Percentiles rank a stretch among this genome's conserved stretches.
Conservation (phyloP, 345 rosid genomes). For the Eucalyptus regnans region DNA sequence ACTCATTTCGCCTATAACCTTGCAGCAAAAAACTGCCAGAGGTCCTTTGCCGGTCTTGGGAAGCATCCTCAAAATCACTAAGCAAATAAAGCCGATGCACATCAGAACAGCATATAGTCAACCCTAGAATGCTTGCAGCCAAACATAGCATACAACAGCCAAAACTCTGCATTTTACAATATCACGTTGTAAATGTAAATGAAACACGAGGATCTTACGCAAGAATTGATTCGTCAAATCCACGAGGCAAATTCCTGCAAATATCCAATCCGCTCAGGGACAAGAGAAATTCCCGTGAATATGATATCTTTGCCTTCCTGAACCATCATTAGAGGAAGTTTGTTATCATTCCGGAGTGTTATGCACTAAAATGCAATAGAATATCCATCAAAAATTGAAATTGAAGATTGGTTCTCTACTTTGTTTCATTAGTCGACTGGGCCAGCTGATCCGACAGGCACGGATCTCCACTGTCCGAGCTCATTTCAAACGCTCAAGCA, state of each 20-base stretch:
- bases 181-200: no score
- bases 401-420: slow-evolving; percentile 14
- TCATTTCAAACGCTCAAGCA: slow-evolving; percentile 32
- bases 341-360: neutral
- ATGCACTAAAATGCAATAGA: neutral
- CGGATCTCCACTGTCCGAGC: slow-evolving; percentile 36
- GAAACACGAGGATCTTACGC: slow-evolving; percentile 25
- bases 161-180: neutral
- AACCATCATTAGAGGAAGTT: slow-evolving; percentile 10
- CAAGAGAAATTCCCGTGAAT: slow-evolving; percentile 59
- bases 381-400: neutral
- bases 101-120: neutral
- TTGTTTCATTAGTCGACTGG: slow-evolving; percentile 17
- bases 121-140: neutral
- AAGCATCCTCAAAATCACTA: slow-evolving; percentile 60
- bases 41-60: slow-evolving; percentile 44
- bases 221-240: slow-evolving; percentile 41
- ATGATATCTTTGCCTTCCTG: slow-evolving; percentile 51
- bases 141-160: neutral
- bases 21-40: slow-evolving; percentile 46
- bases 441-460: slow-evolving; percentile 21
- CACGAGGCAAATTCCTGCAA: slow-evolving; percentile 64
- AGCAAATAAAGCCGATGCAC: neutral
- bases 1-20: slow-evolving; percentile 56
- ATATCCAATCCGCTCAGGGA: slow-evolving; percentile 60